Evolutionary conservation across 345 rosid species (phyloP), one percentile per base, ranked within the genome.

Genomic region (Citrus unshiu): DNA sequence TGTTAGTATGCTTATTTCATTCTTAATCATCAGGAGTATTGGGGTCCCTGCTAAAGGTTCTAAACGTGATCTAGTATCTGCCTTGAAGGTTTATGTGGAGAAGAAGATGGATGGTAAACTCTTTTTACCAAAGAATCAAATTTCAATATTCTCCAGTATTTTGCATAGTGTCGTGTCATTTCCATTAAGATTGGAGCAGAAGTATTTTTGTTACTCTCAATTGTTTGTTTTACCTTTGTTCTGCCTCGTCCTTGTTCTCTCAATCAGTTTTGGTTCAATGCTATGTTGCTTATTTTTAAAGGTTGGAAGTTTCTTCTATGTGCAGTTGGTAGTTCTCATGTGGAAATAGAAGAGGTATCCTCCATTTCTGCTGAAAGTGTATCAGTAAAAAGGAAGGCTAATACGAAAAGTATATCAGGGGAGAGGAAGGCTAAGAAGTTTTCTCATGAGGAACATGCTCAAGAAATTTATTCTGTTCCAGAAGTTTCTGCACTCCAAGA

Each of bases 21-120:
- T 76, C 82, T 68, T 67, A 79, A 35, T 43, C 83, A 73, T 35
- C 82, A 93, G 99, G 95, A 84, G 82, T 77, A 76, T 81, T 80
- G 96, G 99, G 66, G 49, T 93, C 79, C 89, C 99, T 63, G 89
- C 88, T 57, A 92, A 86, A 85, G 95, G 99, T 77, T 85, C 87
- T 60, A 94, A 94, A 84, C 67, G 46, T n/a, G 94, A 91, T 39
- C 96, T 94, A 62, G 83, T 96, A 68, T 86, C 91, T 69, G 84
- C 97, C 79, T 84, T 94, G 75, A 90, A 83, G 86, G 70, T 78
- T 82, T 90, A 86, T 75, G 46, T 87, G 81, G 86, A 84, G 77
- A 81, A 81, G 65, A 84, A 84, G 76, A 76, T 72, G 43, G 83
- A 79, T 14, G 98, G 99, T 92, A 85, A 79, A 71, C 72, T 25